Conservation (phyloP, 768 basidiomycete species). For the Kwoniella sp. region DNA sequence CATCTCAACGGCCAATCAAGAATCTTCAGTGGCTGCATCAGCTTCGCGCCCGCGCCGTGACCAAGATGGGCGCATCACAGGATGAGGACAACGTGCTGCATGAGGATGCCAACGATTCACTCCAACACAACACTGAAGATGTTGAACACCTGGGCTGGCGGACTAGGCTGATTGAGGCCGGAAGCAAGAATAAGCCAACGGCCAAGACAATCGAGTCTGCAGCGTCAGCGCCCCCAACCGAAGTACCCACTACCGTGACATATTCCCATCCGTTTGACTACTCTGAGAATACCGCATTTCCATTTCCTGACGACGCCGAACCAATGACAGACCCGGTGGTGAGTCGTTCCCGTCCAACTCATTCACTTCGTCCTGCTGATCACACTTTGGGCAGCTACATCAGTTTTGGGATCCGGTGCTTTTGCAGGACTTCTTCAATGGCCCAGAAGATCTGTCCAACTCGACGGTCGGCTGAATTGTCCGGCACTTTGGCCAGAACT, state of each 20-base stretch:
- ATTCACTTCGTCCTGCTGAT: no score
- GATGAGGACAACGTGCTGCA: background rate
- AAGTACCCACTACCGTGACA: background rate
- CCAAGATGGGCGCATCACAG: background rate
- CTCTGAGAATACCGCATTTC: no score
- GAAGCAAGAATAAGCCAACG: slow-evolving; percentile 1
- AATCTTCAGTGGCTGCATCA: slow-evolving; percentile 3
- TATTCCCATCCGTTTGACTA: no score
- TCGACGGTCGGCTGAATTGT: no score
- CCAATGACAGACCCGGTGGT: no score
- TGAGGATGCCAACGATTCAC: no score
- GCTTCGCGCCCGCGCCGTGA: background rate
- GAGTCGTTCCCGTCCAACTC: no score
- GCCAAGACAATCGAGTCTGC: background rate
- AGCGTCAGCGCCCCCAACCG: background rate
- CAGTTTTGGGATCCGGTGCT: slow-evolving; percentile 3
- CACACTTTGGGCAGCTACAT: no score
- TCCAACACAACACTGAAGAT: no score
- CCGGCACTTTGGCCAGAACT: no score
- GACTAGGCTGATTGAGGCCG: background rate
- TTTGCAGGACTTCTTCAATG: slow-evolving; percentile 2
- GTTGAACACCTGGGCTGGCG: background rate
- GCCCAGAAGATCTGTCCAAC: no score
- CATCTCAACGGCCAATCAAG: background rate
- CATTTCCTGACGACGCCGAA: no score